phyloP scores from a whole-genome alignment of 2,329 filamentous ascomycete species.

The Epichloe coenophiala region DNA sequence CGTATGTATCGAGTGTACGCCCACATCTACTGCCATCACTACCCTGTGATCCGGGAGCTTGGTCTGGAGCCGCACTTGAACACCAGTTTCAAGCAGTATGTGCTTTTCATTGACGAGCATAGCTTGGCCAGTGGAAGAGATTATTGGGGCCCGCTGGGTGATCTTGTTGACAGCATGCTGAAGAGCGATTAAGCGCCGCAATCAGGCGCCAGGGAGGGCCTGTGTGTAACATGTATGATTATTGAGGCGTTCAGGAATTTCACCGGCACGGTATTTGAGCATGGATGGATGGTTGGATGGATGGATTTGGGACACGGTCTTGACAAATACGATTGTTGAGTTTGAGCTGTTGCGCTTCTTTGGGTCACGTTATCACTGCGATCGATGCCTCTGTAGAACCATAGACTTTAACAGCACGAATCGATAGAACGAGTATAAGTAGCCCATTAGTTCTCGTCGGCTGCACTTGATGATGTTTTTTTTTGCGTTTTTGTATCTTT shows the following conservation, averaged over 20 bases:
- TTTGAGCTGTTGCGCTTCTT: background rate
- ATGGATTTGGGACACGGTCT: background rate
- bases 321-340: background rate
- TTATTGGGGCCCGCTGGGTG: slow-evolving; percentile 91
- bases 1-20: slow-evolving; percentile 97
- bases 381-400: background rate
- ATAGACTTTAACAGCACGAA: background rate
- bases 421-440: background rate
- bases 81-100: slow-evolving; percentile 99
- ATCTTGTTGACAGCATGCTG: slow-evolving; percentile 95
- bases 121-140: slow-evolving; percentile 83
- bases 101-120: slow-evolving; percentile 97
- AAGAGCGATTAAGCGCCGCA: slow-evolving; percentile 56
- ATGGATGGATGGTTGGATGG: background rate
- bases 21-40: slow-evolving; percentile 99
- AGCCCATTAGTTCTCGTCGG: background rate
- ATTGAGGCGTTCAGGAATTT: slow-evolving; percentile 12
- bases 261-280: slow-evolving; percentile 1
- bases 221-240: slow-evolving; percentile 6
- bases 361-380: background rate
- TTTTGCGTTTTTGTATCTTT: background rate
- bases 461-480: no score
- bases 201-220: background rate
- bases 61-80: slow-evolving; percentile 95
- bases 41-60: slow-evolving; percentile 87